Evolutionary conservation across 306 rosid genomes (phyloP).

Genomic region (Macrotyloma uniflorum): DNA sequence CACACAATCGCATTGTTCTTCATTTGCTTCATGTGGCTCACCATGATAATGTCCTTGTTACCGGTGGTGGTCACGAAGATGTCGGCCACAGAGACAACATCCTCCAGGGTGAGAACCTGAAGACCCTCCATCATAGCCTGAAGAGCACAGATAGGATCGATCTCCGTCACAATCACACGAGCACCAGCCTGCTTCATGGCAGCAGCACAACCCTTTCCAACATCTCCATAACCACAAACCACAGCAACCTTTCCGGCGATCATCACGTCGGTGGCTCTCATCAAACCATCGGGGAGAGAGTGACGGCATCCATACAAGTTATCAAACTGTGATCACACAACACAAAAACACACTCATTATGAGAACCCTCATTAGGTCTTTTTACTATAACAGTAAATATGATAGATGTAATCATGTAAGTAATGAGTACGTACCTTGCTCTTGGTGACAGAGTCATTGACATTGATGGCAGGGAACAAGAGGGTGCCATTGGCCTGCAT

Average conservation of each 20-base stretch:
- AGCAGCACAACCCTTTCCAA: constrained; percentile 97
- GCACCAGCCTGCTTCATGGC: constrained; percentile 96
- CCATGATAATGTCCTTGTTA: constrained; percentile 96
- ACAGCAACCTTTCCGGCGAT: constrained; percentile 94
- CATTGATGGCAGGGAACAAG: constrained; percentile 94
- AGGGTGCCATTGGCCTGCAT: constrained; percentile 78
- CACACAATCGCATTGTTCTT: constrained; percentile 96
- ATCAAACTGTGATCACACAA: constrained; percentile 64
- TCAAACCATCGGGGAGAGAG: constrained; percentile 96
- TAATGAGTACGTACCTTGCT: constrained; percentile 68
- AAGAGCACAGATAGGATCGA: constrained; percentile 97
- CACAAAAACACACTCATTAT: no score
- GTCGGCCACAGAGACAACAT: constrained; percentile 67
- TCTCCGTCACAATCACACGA: constrained; percentile 89
- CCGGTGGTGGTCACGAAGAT: constrained; percentile 96
- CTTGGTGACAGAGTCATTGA: constrained; percentile 95
- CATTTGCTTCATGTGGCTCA: constrained; percentile 85
- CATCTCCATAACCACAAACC: constrained; percentile 91
- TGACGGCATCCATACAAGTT: constrained; percentile 99
- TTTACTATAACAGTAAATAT: no score
- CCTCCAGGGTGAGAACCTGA: constrained; percentile 72
- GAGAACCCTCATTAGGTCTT: no score
- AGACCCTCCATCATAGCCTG: constrained; percentile 96
- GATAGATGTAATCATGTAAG: no score
- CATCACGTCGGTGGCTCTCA: constrained; percentile 99